phyloP scores from a whole-genome alignment of 805 yeast species.

The Monosporozyma unispora region DNA sequence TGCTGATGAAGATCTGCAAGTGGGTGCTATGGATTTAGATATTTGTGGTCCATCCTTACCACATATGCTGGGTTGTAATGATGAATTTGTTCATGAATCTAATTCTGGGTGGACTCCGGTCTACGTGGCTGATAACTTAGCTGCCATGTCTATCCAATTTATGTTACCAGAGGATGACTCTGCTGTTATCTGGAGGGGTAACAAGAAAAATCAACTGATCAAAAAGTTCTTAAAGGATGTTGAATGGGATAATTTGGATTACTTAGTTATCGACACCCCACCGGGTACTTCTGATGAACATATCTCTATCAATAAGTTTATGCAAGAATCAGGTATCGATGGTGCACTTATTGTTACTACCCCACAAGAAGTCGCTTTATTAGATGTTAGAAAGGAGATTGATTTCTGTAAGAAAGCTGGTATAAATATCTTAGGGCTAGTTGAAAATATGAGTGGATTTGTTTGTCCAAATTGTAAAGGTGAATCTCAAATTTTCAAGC shows the following conservation, averaged over 20 bases:
- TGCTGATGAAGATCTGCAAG: slow-evolving; percentile 67
- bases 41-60: slow-evolving; percentile 98
- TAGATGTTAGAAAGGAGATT: slow-evolving; percentile 93
- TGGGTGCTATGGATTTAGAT: slow-evolving; percentile 95
- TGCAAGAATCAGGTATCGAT: slow-evolving; percentile 85
- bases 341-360: slow-evolving; percentile 95
- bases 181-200: slow-evolving; percentile 95
- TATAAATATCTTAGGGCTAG: slow-evolving; percentile 77
- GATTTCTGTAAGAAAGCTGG: slow-evolving; percentile 90
- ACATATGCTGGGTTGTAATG: slow-evolving; percentile 83
- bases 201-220: slow-evolving; percentile 87
- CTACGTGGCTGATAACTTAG: slow-evolving; percentile 88
- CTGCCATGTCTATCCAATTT: slow-evolving; percentile 90
- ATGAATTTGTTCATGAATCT: slow-evolving; percentile 80
- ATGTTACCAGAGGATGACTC: slow-evolving; percentile 90
- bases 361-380: slow-evolving; percentile 92
- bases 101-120: slow-evolving; percentile 96
- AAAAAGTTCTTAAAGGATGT: slow-evolving; percentile 92
- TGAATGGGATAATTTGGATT: slow-evolving; percentile 79
- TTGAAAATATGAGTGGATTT: slow-evolving; percentile 97
- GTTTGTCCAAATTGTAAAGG: slow-evolving; percentile 94
- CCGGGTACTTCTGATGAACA: slow-evolving; percentile 99
- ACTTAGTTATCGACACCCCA: slow-evolving; percentile 88
- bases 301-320: slow-evolving; percentile 74
- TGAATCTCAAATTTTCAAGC: slow-evolving; percentile 79